phyloP scores from a whole-genome alignment of 1,139 yeast genomes.

The Yamadazyma diospyri region DNA sequence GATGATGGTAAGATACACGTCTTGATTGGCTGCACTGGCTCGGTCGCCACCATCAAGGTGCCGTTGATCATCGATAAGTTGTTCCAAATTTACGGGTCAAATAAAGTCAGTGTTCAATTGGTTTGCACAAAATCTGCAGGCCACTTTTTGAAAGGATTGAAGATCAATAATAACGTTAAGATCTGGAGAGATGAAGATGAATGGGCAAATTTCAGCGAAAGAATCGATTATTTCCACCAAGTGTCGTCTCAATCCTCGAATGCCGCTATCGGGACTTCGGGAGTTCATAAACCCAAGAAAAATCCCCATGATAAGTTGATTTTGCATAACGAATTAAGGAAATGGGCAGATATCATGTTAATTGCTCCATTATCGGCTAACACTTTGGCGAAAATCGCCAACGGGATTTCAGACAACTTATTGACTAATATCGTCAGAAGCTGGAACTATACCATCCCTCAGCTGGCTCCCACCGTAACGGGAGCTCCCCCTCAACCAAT shows the following conservation, averaged over 20 bases:
- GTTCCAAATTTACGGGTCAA: slow-evolving; percentile 67
- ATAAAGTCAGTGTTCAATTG: slow-evolving; percentile 75
- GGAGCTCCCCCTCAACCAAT: slow-evolving; percentile 7
- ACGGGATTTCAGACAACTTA: slow-evolving; percentile 89
- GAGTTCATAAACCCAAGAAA: slow-evolving; percentile 28
- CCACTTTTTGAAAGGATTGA: slow-evolving; percentile 75
- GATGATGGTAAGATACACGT: slow-evolving; percentile 85
- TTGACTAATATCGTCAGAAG: slow-evolving; percentile 80
- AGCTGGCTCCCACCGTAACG: slow-evolving; percentile 7
- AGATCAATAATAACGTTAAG: slow-evolving; percentile 77
- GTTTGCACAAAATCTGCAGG: slow-evolving; percentile 82
- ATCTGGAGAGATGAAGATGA: slow-evolving; percentile 95
- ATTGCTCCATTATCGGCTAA: slow-evolving; percentile 95
- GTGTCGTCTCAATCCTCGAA: not conserved
- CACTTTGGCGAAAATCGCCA: slow-evolving; percentile 83
- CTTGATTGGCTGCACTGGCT: slow-evolving; percentile 88
- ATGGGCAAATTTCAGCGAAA: slow-evolving; percentile 62
- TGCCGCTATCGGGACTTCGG: slow-evolving; percentile 1
- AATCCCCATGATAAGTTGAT: slow-evolving; percentile 47
- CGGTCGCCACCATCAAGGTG: slow-evolving; percentile 92
- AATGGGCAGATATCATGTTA: slow-evolving; percentile 93
- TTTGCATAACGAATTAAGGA: slow-evolving; percentile 81
- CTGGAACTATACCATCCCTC: slow-evolving; percentile 66
- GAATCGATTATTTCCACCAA: slow-evolving; percentile 13
- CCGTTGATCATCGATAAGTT: slow-evolving; percentile 82